These are phyloP conservation scores for Talaromyces sp. DNA, from an alignment of 2,329 filamentous ascomycete species.

Conservation along the genomic window DNA sequence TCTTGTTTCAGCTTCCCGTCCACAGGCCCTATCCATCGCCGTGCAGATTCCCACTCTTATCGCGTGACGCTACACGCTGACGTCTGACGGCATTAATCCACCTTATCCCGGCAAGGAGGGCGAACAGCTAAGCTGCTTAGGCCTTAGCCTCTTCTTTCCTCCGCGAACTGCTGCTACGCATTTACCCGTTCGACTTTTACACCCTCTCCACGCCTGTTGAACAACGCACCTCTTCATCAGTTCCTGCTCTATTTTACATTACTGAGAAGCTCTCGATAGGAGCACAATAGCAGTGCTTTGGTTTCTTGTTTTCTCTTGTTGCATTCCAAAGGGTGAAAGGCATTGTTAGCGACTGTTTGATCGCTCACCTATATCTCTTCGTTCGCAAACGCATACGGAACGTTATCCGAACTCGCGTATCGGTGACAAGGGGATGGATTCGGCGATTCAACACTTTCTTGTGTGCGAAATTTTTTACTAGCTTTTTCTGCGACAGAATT, in stretches of 20 bases:
- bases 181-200: not conserved
- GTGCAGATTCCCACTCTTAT: not conserved
- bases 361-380: not conserved
- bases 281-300: not conserved
- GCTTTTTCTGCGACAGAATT: not conserved
- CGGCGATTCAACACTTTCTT: not conserved
- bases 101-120: not conserved
- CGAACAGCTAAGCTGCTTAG: conserved; percentile 5
- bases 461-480: conserved; percentile 8
- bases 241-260: not conserved
- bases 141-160: not conserved
- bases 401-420: not conserved
- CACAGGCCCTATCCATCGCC: not conserved
- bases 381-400: conserved; percentile 3
- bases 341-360: not conserved
- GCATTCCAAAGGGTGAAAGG: not conserved
- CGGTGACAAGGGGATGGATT: conserved; percentile 13
- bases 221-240: not conserved
- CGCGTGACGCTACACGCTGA: conserved; percentile 11
- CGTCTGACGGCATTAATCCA: not conserved
- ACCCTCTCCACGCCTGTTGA: not conserved
- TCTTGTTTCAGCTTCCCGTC: not conserved
- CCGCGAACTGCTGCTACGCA: conserved; percentile 10
- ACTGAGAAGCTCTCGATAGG: not conserved
- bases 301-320: not conserved